Evolutionary conservation across 345 rosid species (phyloP), one percentile per base, ranked within the genome.

Genomic region (Zanthoxylum bungeanum): DNA sequence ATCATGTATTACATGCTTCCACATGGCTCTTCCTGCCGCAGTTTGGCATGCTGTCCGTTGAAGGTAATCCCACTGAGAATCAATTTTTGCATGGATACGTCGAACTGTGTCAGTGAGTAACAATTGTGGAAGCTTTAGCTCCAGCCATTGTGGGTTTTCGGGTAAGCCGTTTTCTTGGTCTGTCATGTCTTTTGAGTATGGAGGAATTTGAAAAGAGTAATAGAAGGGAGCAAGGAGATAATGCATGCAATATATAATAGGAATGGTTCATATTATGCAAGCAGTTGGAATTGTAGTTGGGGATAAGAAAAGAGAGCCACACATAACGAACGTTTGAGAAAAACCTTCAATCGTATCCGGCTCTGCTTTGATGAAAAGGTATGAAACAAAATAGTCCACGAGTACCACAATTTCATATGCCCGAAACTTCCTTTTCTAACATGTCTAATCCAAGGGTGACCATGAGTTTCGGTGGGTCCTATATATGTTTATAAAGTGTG

Each of bases 241-340:
- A 75, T 62, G 81, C 78, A 42, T 51, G 78, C 37, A 24, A 21
- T 74, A 76, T 76, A 83, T 33, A 64, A 61, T 11, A 33, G 39
- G 28, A 70, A 49, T 28, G 33, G 52, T 42, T 53, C 30, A n/a
- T 67, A 57, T 36, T 30, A 33, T 70, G 61, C 66, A 44, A 76
- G 64, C 39, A 72, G 57, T 42, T 24, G 71, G 50, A 39, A 59
- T 61, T 70, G 80, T 69, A 73, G 69, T 70, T 60, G 50, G 84
- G 76, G 97, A 93, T 91, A 93, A 91, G 97, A 77, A 94, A 94
- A 90, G 92, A 92, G 95, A 92, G 88, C 97, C 97, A 94, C 97
- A 88, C 79, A 81, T 59, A 87, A 88, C 84, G 78, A 80, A 83
- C 87, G 91, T 76, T 80, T 49, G 82, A 69, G 84, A 85, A 79